These are phyloP conservation scores for Colletotrichum karsti DNA, from an alignment of 2,329 filamentous ascomycete species.

Conservation along the genomic window DNA sequence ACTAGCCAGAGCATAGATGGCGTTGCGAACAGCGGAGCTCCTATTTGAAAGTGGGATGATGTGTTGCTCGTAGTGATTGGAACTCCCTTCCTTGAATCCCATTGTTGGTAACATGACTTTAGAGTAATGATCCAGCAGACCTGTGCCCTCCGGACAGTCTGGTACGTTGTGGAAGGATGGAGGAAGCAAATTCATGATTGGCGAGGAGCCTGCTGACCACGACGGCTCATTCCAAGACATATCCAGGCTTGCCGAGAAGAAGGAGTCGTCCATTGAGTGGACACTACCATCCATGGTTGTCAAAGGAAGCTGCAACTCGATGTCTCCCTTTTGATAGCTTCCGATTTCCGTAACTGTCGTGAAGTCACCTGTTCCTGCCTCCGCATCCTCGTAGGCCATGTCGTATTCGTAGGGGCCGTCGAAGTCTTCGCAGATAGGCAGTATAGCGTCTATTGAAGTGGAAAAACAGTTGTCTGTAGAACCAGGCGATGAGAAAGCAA, in stretches of 20 bases:
- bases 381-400: background rate
- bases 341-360: background rate
- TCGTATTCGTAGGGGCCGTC: background rate
- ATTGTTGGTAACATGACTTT: conserved; percentile 9
- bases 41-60: conserved; percentile 16
- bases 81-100: conserved; percentile 12
- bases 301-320: background rate
- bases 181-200: background rate
- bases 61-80: conserved; percentile 9
- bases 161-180: background rate
- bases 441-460: background rate
- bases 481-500: background rate
- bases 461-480: background rate
- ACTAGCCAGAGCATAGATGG: conserved; percentile 26
- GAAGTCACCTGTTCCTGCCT: background rate
- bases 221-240: conserved; percentile 9
- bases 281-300: background rate
- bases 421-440: conserved; percentile 2
- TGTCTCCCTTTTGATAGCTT: background rate
- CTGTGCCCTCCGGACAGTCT: conserved; percentile 16
- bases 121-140: conserved; percentile 26
- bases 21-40: conserved; percentile 23
- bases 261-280: conserved; percentile 7
- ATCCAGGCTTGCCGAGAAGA: conserved; percentile 6
- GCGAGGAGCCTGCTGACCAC: conserved; percentile 10